Base-by-base conservation (phyloP, 2,329 filamentous ascomycete genomes). In the Talaromyces funiculosus region DNA sequence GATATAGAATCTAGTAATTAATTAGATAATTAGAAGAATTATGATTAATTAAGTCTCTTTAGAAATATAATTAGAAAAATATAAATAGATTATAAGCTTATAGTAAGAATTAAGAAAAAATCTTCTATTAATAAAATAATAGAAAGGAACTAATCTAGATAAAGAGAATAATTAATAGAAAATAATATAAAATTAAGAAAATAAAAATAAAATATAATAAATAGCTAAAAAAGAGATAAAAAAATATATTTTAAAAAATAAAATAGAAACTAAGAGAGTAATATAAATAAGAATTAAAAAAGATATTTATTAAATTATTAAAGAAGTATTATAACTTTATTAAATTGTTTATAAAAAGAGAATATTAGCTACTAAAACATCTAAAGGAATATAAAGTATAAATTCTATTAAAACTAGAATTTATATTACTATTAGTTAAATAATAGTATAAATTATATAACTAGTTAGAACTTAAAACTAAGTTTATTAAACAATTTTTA, bases 401-500 rank as follows among this genome's bases (percentile, higher is more conserved):
- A 2, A 22, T 35, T 37, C 10, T 33, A 35, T 35, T 35, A 35
- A 33, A 53, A 53, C 22, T 35, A 33, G 22, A 2, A 22, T 35
- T 51, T 51, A 51, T 51, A 51, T 51, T 51, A 31, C 33, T 6
- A 6, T 37, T 35, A 53, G 9, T 53, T 38, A 53, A 53, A 37
- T 38, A 53, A 53, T n/a, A 35, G 16, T 16, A 37, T 38, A 53
- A 53, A 37, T 53, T 37, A 53, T 22, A 38, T 22, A 12, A 53
- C 12, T 24, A 53, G 7, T 16, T 53, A 35, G 18, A 53, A 33
- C 5, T 53, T 22, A 38, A 57, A 16, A 57, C 37, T 24, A 33
- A 57, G 6, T 57, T 57, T 57, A 57, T 57, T 16, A 14, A 9
- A 35, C 24, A 57, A 47, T 57, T 57, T 20, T 18, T 45, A 31